Conservation (phyloP, 2,329 filamentous ascomycete genomes). For the Thelonectria blattea region DNA sequence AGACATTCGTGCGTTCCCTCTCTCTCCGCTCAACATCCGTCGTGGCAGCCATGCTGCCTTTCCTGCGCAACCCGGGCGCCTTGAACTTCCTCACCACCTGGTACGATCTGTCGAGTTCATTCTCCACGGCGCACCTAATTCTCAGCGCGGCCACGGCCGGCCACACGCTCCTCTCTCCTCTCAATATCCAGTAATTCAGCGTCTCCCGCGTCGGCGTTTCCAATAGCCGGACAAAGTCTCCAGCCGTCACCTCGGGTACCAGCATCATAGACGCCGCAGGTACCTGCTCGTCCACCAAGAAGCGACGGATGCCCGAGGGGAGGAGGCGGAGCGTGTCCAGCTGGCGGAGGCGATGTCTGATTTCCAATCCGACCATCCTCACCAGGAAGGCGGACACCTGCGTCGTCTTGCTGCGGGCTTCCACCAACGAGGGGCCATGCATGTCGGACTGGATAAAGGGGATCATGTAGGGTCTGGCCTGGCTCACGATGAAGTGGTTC, state of each 20-base stretch:
- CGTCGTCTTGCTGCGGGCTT: slow-evolving; percentile 62
- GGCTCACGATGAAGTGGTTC: slow-evolving; percentile 93
- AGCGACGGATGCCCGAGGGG: slow-evolving; percentile 71
- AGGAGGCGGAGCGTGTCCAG: slow-evolving; percentile 79
- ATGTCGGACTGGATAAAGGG: slow-evolving; percentile 84
- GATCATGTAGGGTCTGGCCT: slow-evolving; percentile 87
- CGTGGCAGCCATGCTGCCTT: slow-evolving; percentile 47
- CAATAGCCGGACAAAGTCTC: slow-evolving; percentile 79
- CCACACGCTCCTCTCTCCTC: slow-evolving; percentile 90
- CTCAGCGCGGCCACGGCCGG: slow-evolving; percentile 83
- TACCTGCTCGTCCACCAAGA: slow-evolving; percentile 82
- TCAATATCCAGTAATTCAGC: slow-evolving; percentile 82
- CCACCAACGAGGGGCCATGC: slow-evolving; percentile 72
- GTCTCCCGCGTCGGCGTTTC: slow-evolving; percentile 79
- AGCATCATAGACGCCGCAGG: slow-evolving; percentile 80
- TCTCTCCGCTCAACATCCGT: slow-evolving; percentile 32
- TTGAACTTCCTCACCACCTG: slow-evolving; percentile 74
- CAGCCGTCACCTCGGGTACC: slow-evolving; percentile 76
- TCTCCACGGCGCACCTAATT: slow-evolving; percentile 83
- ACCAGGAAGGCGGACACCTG: slow-evolving; percentile 65
- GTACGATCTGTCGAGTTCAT: slow-evolving; percentile 85
- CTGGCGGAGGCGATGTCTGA: slow-evolving; percentile 81
- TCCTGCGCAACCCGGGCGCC: slow-evolving; percentile 56
- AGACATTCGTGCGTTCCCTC: slow-evolving; percentile 20
- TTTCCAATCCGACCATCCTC: slow-evolving; percentile 74